Conservation (phyloP, 2,329 filamentous ascomycete species). For the Microsporum ferrugineum region DNA sequence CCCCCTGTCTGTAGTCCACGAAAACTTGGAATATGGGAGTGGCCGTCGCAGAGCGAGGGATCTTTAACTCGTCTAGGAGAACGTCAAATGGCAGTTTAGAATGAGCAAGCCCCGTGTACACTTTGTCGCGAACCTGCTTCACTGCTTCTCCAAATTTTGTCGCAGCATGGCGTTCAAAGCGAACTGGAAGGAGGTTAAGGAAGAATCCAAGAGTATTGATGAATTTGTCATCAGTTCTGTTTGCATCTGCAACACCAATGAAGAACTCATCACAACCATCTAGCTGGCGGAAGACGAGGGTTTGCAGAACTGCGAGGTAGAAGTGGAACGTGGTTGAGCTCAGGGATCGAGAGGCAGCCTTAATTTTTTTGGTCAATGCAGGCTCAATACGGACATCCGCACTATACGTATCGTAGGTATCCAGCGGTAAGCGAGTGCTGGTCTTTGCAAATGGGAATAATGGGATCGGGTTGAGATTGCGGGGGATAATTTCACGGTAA, state of each 20-base stretch:
- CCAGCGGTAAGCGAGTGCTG: background rate
- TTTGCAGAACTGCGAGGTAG: conserved; percentile 34
- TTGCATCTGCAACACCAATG: conserved; percentile 41
- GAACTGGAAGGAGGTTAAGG: conserved; percentile 41
- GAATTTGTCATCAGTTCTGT: conserved; percentile 24
- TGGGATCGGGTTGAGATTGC: background rate
- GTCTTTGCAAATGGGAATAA: background rate
- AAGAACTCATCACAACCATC: conserved; percentile 29
- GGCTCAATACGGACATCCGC: background rate
- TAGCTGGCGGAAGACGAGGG: conserved; percentile 27
- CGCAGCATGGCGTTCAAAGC: conserved; percentile 21
- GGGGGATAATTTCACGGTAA: conserved; percentile 11
- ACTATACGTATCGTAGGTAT: background rate
- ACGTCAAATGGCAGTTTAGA: conserved; percentile 41
- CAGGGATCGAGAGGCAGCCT: conserved; percentile 15
- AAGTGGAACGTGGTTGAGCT: conserved; percentile 36
- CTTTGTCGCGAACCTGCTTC: conserved; percentile 16
- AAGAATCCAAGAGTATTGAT: conserved; percentile 36
- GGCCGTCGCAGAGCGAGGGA: conserved; percentile 29
- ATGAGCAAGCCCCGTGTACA: conserved; percentile 31
- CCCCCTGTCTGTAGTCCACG: conserved; percentile 36
- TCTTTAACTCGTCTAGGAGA: conserved; percentile 35
- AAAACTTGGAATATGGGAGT: conserved; percentile 42
- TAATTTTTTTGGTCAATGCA: conserved; percentile 16
- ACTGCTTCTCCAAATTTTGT: conserved; percentile 26